Evolutionary conservation across 345 rosid genomes (phyloP).

Genomic region (Eutrema japonicum): DNA sequence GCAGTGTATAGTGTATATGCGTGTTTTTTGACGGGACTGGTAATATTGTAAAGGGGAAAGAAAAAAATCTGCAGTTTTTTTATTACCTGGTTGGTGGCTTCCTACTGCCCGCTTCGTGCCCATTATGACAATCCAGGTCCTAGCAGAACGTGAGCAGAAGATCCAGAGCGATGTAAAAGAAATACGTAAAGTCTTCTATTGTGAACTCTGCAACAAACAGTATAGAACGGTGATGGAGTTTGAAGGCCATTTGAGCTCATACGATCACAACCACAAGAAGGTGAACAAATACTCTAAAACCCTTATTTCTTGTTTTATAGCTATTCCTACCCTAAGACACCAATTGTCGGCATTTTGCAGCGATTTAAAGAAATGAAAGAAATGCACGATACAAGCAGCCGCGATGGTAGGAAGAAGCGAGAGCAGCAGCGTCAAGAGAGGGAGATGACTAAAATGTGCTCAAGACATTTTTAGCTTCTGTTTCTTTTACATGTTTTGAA

Average conservation of each 20-base stretch:
- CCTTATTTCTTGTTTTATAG: not conserved
- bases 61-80: slow-evolving; percentile 64
- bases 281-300: slow-evolving; percentile 43
- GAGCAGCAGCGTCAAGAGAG: slow-evolving; percentile 88
- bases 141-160: slow-evolving; percentile 99
- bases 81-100: slow-evolving; percentile 99
- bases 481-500: not conserved
- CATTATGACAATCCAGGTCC: slow-evolving; percentile 99
- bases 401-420: slow-evolving; percentile 92
- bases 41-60: slow-evolving; percentile 68
- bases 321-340: not conserved
- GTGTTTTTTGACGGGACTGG: slow-evolving; percentile 78
- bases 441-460: slow-evolving; percentile 88
- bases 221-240: slow-evolving; percentile 96
- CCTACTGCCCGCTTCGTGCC: slow-evolving; percentile 99
- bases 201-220: slow-evolving; percentile 97
- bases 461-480: slow-evolving; percentile 42
- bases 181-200: slow-evolving; percentile 83
- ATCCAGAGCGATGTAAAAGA: slow-evolving; percentile 96
- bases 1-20: slow-evolving; percentile 76
- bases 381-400: slow-evolving; percentile 80
- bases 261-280: slow-evolving; percentile 99
- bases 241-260: slow-evolving; percentile 93
- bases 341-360: slow-evolving; percentile 47
- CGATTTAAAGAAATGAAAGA: slow-evolving; percentile 97